phyloP scores from a whole-genome alignment of 257 asterid genomes.

The Capsicum chinense region DNA sequence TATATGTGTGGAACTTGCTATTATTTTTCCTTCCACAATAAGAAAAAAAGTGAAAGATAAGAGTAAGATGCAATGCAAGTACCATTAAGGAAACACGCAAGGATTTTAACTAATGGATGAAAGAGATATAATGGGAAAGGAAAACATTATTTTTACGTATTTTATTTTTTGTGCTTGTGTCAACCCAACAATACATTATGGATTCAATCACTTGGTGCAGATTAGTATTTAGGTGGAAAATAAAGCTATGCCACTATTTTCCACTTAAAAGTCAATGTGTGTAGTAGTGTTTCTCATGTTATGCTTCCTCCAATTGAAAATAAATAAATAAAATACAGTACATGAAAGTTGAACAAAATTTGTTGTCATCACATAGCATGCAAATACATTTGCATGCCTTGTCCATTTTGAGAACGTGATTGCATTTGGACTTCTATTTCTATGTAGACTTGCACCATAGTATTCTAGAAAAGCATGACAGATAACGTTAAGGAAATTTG shows the following conservation, averaged over 20 bases:
- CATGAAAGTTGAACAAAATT: constrained; percentile 16
- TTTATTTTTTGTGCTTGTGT: background rate
- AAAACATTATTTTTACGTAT: too few relatives aligned
- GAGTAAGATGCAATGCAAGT: constrained; percentile 25
- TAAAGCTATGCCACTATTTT: constrained; percentile 18
- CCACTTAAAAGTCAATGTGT: constrained; percentile 21
- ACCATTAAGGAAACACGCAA: constrained; percentile 26
- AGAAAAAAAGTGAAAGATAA: constrained; percentile 16
- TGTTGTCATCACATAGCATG: constrained; percentile 24
- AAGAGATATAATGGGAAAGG: constrained; percentile 7
- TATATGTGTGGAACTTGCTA: background rate
- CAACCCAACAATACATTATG: constrained; percentile 25
- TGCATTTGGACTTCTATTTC: constrained; percentile 9
- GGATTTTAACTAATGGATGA: constrained; percentile 7
- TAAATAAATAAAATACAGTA: background rate
- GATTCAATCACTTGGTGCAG: constrained; percentile 22
- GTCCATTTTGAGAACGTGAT: constrained; percentile 18
- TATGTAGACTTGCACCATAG: background rate
- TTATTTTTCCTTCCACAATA: constrained; percentile 22
- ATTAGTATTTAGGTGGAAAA: constrained; percentile 28
- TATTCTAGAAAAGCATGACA: background rate
- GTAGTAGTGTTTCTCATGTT: constrained; percentile 18
- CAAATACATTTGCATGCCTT: constrained; percentile 20
- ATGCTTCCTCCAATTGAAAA: background rate
- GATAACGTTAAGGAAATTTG: too few relatives aligned